Percentiles rank a stretch among this genome's conserved stretches.
phyloP scores from a whole-genome alignment of 2,329 filamentous ascomycete genomes.

The Xenosphaeropsis pyriputrescens region DNA sequence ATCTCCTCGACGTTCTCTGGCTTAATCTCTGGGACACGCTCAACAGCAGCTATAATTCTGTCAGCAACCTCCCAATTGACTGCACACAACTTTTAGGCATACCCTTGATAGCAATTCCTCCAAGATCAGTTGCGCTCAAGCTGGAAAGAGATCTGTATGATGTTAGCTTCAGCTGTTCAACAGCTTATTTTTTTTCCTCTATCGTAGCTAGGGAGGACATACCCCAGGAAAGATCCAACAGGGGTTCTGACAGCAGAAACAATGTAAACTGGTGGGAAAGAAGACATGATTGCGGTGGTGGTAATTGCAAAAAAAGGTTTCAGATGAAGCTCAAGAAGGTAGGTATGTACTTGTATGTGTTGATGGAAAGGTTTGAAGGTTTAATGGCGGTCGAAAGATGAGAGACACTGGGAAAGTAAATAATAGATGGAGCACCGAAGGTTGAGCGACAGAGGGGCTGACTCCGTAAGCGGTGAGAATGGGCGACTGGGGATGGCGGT shows the following conservation, averaged over 20 bases:
- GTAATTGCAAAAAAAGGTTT: not conserved
- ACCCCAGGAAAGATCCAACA: conserved; percentile 90
- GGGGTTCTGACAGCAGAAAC: conserved; percentile 85
- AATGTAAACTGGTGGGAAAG: conserved; percentile 83
- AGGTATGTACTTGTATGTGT: not conserved
- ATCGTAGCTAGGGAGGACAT: conserved; percentile 16
- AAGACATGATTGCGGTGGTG: conserved; percentile 47
- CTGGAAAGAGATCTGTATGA: conserved; percentile 65
- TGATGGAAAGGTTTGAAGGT: not conserved
- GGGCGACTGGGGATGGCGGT: too few relatives aligned
- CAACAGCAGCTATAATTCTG: conserved; percentile 48
- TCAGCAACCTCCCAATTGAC: too few relatives aligned
- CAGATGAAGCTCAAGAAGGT: not conserved
- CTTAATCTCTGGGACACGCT: conserved; percentile 76
- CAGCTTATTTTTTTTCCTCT: too few relatives aligned
- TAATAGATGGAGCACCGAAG: not conserved
- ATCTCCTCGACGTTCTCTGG: conserved; percentile 87
- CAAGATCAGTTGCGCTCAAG: conserved; percentile 73
- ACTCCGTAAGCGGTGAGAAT: too few relatives aligned
- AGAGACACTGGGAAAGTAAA: too few relatives aligned
- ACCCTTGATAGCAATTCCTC: conserved; percentile 88
- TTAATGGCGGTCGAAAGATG: too few relatives aligned
- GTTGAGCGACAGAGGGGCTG: too few relatives aligned
- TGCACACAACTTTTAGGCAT: conserved; percentile 7
- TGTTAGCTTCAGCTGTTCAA: conserved; percentile 1